Base-by-base conservation (phyloP, 352 stramenopile species). In the Globisporangium paddicum region DNA sequence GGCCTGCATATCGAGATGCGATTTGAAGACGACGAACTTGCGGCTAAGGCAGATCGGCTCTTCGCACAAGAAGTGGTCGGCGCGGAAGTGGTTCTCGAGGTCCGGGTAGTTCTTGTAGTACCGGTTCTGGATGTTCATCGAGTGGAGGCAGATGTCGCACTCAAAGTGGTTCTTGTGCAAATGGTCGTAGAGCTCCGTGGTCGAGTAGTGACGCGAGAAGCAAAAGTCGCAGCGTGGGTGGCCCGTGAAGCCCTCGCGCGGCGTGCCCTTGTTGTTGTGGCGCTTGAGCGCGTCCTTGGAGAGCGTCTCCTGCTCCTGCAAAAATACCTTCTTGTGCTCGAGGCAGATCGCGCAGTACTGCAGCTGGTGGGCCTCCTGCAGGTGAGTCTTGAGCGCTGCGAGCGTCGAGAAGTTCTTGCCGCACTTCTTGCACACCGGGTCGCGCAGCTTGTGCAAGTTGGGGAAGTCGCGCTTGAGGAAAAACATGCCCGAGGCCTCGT, bases 21-120 rank as follows among this genome's bases (percentile, higher is more conserved):
- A 81, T 57, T 84, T 86, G 63, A 97, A 97, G 0, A 96, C 89
- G 28, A 96, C 81, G 60, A 97, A 97, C 60, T 96, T 95, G 55
- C 91, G 87, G 18, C 66, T 67, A 0, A 96, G 70, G 68, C 89
- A 97, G 30, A 59, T 35, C 7, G 77, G 61, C 57, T 96, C 87
- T 68, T 97, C 88, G 52, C 88, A 97, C 42, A 97, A 61, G 45
- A 87, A 93, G 54, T 97, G 89, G 14, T 95, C 86, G 18, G 78
- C 78, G 56, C 89, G 82, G 71, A 96, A 97, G 61, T 97, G 89
- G 68, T 92, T 90, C 56, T 97, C 82, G 40, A 97, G 57, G 67
- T 97, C 89, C 44, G 79, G 71, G 68, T 97, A 97, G 70, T 97
- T 86, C 72, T 93, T 93, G 77, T 96, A 97, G 67, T 96, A 96